Evolutionary conservation across 2,329 filamentous ascomycete species (phyloP).

Genomic region (Penicillium sclerotiorum): DNA sequence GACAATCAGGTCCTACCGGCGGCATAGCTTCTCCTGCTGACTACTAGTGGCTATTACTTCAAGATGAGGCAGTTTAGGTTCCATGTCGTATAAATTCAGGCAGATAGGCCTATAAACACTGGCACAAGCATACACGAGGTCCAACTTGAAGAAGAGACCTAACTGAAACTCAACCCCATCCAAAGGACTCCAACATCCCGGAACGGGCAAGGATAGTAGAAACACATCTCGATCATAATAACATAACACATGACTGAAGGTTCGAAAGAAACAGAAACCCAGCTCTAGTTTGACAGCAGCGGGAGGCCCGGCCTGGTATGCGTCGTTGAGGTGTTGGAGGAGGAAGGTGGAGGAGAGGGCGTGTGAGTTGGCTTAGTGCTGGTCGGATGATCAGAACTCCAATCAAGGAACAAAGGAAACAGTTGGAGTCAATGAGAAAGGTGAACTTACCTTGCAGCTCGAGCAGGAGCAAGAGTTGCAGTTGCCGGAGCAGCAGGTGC

Average conservation of each 20-base stretch:
- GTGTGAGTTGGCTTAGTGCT: constrained; percentile 26
- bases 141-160: constrained; percentile 2
- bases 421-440: neutral
- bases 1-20: no score
- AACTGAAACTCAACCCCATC: constrained; percentile 13
- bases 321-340: constrained; percentile 21
- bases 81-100: no score
- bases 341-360: constrained; percentile 21
- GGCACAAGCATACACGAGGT: constrained; percentile 11
- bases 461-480: constrained; percentile 45
- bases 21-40: no score
- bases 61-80: no score
- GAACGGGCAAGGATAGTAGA: constrained; percentile 3
- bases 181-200: constrained; percentile 15
- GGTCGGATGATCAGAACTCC: constrained; percentile 18
- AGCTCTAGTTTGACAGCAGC: constrained; percentile 23
- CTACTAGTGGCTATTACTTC: no score
- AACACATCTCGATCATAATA: constrained; percentile 13
- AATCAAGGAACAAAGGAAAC: neutral
- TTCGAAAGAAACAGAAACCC: neutral
- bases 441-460: constrained; percentile 39
- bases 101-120: constrained; percentile 13
- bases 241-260: constrained; percentile 1
- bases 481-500: constrained; percentile 41
- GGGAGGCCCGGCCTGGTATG: constrained; percentile 27